Conservation (phyloP, 1,284 basidiomycete genomes). For the Rhodotorula sp. region DNA sequence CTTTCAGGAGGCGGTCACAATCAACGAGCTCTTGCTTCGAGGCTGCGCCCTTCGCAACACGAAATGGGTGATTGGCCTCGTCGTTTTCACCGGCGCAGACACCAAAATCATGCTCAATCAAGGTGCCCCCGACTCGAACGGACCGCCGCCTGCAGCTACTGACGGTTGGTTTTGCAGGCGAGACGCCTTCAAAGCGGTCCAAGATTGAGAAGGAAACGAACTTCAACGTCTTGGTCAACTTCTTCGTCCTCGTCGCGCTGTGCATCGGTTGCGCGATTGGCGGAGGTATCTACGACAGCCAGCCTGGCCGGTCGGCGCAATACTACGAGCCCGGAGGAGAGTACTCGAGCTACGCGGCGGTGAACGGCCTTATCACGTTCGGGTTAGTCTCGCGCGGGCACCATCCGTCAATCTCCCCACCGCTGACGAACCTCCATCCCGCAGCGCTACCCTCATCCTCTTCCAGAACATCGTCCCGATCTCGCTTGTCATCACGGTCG, state of each 20-base stretch:
- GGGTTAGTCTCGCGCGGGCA: constrained; percentile 62
- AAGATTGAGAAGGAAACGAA: constrained; percentile 99
- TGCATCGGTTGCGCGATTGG: constrained; percentile 68
- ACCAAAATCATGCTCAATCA: constrained; percentile 96
- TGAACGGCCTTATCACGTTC: constrained; percentile 86
- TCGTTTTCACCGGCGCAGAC: constrained; percentile 90
- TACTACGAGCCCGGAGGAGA: constrained; percentile 69
- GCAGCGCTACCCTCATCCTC: constrained; percentile 68
- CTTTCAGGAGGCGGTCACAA: constrained; percentile 57
- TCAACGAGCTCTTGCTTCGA: constrained; percentile 89
- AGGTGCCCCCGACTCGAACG: constrained; percentile 8
- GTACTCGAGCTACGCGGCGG: constrained; percentile 60
- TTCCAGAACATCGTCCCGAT: constrained; percentile 99
- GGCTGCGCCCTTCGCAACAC: constrained; percentile 93
- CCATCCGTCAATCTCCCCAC: constrained; percentile 53
- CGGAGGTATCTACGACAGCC: constrained; percentile 68
- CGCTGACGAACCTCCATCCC: constrained; percentile 49
- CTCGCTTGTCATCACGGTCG: constrained; percentile 95
- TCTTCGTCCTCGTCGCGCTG: constrained; percentile 72
- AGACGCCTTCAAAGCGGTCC: constrained; percentile 71
- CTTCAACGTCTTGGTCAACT: constrained; percentile 96
- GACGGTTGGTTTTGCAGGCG: constrained; percentile 27
- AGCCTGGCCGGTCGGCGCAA: constrained; percentile 64
- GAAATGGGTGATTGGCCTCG: constrained; percentile 88
- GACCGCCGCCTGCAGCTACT: neutral